Evolutionary conservation across 2,329 filamentous ascomycete genomes (phyloP), one percentile per base, ranked within the genome.

Genomic region (Fusarium lateritium): DNA sequence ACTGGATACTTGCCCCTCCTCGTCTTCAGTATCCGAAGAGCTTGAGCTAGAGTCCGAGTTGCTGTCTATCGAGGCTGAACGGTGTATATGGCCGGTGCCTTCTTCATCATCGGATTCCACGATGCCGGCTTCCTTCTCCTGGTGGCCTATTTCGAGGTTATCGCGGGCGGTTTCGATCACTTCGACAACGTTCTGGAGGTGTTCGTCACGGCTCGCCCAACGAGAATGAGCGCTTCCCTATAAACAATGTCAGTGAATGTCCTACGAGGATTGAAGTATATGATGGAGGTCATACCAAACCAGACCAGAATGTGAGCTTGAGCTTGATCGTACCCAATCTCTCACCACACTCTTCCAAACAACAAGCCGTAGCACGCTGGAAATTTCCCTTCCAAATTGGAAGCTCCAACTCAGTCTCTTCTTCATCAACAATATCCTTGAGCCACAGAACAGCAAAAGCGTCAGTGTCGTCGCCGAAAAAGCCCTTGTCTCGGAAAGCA

Each of bases 391-490:
- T 90, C 88, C 89, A 94, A 4, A 94, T 85, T 7, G 87, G 79
- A 5, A 94, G 74, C 6, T 82, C 83, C 10, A 91, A 71, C 1
- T 84, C 87, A 43, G 83, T 80, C 53, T 89, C 84, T 71, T 92
- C 87, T 62, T 92, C 91, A 59, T 94, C 91, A 0, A 84, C 80
- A 1, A 94, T 81, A n/a, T 92, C 88, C 66, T 88, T 87, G 19
- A 93, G 82, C 91, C 91, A 93, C 3, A 92, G 79, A 4, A 92
- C 83, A 8, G 85, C 84, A 70, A 92, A 91, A 0, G 88, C 90
- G 3, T 84, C 80, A 0, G 86, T 88, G 57, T 84, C 85, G 51
- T 91, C 87, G 75, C 36, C 87, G 72, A 50, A 86, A 55, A 77
- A 56, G 17, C 71, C 66, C 24, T 78, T 79, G 28, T 79, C 69